phyloP scores from a whole-genome alignment of 202 grass and related monocot species.

The Bolboschoenoplectus hybrid region DNA sequence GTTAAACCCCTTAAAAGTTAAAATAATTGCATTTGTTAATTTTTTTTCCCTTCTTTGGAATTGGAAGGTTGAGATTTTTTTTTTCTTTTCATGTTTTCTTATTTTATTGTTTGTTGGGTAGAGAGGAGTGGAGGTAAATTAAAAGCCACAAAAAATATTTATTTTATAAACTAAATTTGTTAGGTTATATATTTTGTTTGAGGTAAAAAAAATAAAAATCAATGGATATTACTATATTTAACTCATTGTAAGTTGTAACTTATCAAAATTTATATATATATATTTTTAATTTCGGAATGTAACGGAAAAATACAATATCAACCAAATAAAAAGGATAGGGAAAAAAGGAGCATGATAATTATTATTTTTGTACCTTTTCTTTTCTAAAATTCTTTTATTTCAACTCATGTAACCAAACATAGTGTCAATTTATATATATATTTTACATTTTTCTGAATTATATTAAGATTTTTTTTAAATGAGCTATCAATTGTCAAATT shows the following conservation, averaged over 20 bases:
- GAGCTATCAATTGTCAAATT: too few species aligned
- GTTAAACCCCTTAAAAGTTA: neutral
- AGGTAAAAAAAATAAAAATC: neutral
- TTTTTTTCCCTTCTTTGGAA: neutral
- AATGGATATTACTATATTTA: neutral
- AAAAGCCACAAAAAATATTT: too few species aligned
- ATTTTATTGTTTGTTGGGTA: too few species aligned
- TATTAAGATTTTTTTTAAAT: too few species aligned
- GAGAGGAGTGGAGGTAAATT: too few species aligned
- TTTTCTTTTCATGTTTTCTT: neutral
- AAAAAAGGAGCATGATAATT: neutral
- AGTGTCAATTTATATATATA: too few species aligned
- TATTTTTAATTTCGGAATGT: neutral
- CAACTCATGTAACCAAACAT: neutral
- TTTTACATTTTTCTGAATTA: too few species aligned
- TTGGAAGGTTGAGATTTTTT: neutral
- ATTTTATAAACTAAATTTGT: neutral
- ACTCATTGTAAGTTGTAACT: neutral
- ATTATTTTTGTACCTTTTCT: neutral
- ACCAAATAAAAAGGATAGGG: neutral
- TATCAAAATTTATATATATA: neutral
- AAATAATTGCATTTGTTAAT: constrained; percentile 1
- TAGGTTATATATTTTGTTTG: neutral
- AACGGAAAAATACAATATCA: neutral
- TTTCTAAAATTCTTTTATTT: neutral